Percentiles rank a stretch among this genome's conserved stretches.
Conservation (phyloP, 768 basidiomycete species). For the Tulasnella sp. region DNA sequence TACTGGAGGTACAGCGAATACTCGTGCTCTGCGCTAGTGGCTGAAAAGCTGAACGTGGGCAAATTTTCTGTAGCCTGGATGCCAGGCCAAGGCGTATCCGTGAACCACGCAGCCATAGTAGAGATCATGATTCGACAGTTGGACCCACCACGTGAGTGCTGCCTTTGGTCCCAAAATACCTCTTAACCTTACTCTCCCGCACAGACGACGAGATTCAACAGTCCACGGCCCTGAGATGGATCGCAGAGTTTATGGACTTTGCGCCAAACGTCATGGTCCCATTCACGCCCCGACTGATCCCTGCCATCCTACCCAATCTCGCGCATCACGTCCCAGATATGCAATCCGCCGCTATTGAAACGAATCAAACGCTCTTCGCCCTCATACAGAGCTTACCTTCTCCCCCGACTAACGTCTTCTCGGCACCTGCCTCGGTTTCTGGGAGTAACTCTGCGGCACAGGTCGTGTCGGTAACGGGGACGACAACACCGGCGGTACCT, state of each 20-base stretch:
- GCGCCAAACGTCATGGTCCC: slow-evolving; percentile 87
- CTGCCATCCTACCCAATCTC: slow-evolving; percentile 87
- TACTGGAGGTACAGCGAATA: slow-evolving; percentile 42
- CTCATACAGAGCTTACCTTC: slow-evolving; percentile 81
- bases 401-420: slow-evolving; percentile 32
- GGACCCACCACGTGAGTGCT: slow-evolving; percentile 62
- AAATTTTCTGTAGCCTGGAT: slow-evolving; percentile 53
- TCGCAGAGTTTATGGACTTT: slow-evolving; percentile 80
- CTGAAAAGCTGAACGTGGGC: no score
- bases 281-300: slow-evolving; percentile 86
- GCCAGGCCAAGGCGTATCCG: slow-evolving; percentile 85
- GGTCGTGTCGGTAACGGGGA: neutral
- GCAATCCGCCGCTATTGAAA: slow-evolving; percentile 72
- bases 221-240: slow-evolving; percentile 86
- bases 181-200: neutral
- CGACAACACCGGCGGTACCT: slow-evolving; percentile 15
- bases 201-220: slow-evolving; percentile 92
- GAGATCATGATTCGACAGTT: slow-evolving; percentile 87
- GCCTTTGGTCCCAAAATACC: slow-evolving; percentile 1
- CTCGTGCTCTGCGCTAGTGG: no score
- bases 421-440: neutral
- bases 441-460: neutral
- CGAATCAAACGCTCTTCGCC: slow-evolving; percentile 72
- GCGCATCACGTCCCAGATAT: slow-evolving; percentile 87
- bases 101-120: slow-evolving; percentile 86